phyloP scores from a whole-genome alignment of 2,329 filamentous ascomycete genomes.

The Arthroderma uncinatum region DNA sequence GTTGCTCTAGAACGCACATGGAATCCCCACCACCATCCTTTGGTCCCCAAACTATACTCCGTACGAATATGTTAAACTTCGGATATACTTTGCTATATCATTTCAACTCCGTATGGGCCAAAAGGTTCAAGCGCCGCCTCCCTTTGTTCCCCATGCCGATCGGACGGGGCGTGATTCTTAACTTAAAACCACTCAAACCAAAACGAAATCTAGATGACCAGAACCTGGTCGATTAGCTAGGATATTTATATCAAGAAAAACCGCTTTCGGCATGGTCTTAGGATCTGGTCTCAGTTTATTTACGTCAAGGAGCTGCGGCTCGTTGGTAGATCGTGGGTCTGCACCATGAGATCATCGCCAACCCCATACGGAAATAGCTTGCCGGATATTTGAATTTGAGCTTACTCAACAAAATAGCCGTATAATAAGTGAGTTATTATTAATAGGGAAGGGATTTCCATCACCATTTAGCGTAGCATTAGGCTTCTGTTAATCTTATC shows the following conservation, averaged over 20 bases:
- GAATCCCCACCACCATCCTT: background rate
- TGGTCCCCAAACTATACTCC: background rate
- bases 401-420: no score
- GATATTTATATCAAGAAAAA: background rate
- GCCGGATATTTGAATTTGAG: background rate
- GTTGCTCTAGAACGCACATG: background rate
- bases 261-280: background rate
- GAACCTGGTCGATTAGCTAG: background rate
- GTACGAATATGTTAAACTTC: no score
- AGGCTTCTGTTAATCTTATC: no score
- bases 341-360: background rate
- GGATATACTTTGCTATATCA: background rate
- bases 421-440: no score
- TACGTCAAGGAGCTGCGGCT: background rate
- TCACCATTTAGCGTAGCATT: no score
- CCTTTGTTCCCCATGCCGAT: background rate
- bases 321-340: background rate
- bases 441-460: no score
- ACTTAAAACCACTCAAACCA: background rate
- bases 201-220: background rate
- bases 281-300: background rate
- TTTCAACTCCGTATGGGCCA: background rate
- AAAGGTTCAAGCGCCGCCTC: background rate
- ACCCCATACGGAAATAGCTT: background rate
- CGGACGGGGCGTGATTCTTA: background rate